phyloP scores from a whole-genome alignment of 257 asterid genomes.

The Solanum appendiculatum region DNA sequence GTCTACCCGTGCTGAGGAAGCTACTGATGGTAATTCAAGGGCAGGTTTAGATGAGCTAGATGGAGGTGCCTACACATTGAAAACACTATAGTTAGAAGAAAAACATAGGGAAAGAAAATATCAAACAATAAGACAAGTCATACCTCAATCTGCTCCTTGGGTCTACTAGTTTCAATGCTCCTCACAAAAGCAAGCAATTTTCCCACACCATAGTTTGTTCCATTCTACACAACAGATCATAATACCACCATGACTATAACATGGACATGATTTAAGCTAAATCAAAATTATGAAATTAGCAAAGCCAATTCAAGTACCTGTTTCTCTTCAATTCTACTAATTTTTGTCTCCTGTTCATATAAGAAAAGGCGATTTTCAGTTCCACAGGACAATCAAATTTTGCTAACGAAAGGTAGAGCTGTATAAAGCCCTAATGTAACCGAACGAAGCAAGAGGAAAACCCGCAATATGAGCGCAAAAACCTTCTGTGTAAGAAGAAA shows the following conservation, averaged over 20 bases:
- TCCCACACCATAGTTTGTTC: slow-evolving; percentile 46
- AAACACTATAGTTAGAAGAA: slow-evolving; percentile 1
- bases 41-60: slow-evolving; percentile 45
- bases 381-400: background rate
- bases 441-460: background rate
- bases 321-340: slow-evolving; percentile 68
- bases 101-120: background rate
- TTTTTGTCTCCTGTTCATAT: slow-evolving; percentile 60
- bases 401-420: background rate
- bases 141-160: slow-evolving; percentile 59
- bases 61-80: slow-evolving; percentile 37
- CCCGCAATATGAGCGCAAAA: background rate
- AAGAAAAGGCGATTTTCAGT: slow-evolving; percentile 8
- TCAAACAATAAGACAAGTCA: slow-evolving; percentile 10
- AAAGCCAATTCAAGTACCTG: slow-evolving; percentile 42
- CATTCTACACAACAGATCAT: slow-evolving; percentile 30
- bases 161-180: slow-evolving; percentile 30
- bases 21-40: slow-evolving; percentile 43
- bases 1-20: slow-evolving; percentile 66
- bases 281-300: background rate
- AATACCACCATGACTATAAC: background rate
- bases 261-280: background rate
- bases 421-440: background rate
- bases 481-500: background rate
- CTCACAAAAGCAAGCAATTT: slow-evolving; percentile 39